Evolutionary conservation across 2,329 filamentous ascomycete species (phyloP).

Genomic region (Macrophomina tecta): DNA sequence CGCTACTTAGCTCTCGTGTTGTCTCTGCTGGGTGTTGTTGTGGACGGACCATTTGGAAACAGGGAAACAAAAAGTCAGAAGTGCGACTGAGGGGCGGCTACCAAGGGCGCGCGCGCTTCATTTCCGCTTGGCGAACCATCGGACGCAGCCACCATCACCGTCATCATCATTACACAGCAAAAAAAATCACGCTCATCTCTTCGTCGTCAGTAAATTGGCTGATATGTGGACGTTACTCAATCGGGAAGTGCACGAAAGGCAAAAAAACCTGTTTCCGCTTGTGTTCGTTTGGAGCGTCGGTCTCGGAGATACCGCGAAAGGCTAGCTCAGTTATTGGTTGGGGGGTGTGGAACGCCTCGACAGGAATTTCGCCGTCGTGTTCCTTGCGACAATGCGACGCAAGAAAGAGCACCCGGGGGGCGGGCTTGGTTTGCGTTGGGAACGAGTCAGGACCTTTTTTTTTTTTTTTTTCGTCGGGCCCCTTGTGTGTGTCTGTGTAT

Average conservation of each 20-base stretch:
- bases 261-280: constrained; percentile 3
- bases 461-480: not conserved
- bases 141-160: not conserved
- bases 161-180: not conserved
- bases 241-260: constrained; percentile 17
- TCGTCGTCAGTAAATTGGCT: constrained; percentile 6
- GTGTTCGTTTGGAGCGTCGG: not conserved
- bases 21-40: too few relatives aligned
- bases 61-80: not conserved
- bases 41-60: too few relatives aligned
- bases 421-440: not conserved
- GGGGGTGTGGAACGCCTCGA: not conserved
- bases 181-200: too few relatives aligned
- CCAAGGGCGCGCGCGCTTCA: too few relatives aligned
- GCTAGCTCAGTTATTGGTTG: not conserved
- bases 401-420: not conserved
- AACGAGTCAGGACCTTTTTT: constrained; percentile 13
- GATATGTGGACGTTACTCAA: constrained; percentile 12
- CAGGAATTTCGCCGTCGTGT: not conserved
- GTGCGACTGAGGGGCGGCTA: too few relatives aligned
- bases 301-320: not conserved
- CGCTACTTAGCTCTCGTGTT: too few relatives aligned
- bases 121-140: not conserved
- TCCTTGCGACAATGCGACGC: constrained; percentile 13
- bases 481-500: not conserved